Conservation (phyloP, 1,284 basidiomycete genomes). For the Ceratobasidium sp. region DNA sequence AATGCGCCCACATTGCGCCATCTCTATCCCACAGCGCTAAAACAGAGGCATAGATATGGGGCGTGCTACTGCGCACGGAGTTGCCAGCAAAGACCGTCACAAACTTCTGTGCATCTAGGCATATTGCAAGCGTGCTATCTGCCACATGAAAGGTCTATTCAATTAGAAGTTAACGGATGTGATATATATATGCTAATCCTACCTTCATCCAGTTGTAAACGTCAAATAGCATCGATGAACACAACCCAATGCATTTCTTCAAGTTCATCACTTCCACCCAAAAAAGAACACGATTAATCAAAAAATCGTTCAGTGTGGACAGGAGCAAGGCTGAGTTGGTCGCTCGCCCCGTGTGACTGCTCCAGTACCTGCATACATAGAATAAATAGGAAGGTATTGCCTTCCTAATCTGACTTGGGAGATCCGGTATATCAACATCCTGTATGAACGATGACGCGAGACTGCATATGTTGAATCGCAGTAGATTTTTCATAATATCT, state of each 20-base stretch:
- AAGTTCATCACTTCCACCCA: slow-evolving; percentile 14
- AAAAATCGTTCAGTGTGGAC: neutral
- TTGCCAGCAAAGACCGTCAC: neutral
- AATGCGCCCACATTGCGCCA: too few species aligned
- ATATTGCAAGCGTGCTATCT: neutral
- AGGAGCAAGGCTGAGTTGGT: neutral
- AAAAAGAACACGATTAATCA: neutral
- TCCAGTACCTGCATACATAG: slow-evolving; percentile 14
- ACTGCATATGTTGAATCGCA: slow-evolving; percentile 30
- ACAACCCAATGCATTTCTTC: neutral
- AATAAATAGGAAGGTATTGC: neutral
- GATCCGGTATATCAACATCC: slow-evolving; percentile 12
- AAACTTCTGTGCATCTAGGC: slow-evolving; percentile 3
- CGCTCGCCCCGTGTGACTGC: neutral
- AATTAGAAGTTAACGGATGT: too few species aligned
- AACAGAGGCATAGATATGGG: slow-evolving; percentile 29
- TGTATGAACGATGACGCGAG: slow-evolving; percentile 22
- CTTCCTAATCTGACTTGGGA: neutral
- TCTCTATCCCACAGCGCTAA: neutral
- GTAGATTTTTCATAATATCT: neutral
- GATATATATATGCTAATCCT: neutral
- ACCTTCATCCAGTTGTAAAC: neutral
- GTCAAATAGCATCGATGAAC: neutral
- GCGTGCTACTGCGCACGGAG: neutral
- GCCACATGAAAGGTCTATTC: neutral